Percentiles rank a stretch among this genome's conserved stretches.
These are phyloP conservation scores for Cyclotella atomus DNA, from an alignment of 108 stramenopile genomes.

Conservation along the genomic window DNA sequence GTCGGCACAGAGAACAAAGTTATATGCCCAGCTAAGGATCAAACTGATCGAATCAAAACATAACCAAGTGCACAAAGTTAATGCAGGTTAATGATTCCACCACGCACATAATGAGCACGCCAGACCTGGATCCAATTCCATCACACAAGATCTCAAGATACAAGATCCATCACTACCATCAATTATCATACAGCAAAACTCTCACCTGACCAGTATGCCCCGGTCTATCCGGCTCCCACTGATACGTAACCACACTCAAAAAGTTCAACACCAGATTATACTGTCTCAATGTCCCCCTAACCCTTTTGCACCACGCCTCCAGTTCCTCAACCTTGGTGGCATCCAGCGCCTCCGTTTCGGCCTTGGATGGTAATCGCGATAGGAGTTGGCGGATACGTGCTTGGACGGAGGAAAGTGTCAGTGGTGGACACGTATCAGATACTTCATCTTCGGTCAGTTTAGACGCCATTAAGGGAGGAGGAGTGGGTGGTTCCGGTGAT, in stretches of 20 bases:
- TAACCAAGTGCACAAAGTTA: no score
- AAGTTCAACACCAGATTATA: constrained; percentile 41
- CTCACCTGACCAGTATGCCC: constrained; percentile 29
- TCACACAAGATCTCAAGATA: no score
- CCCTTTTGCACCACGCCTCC: constrained; percentile 34
- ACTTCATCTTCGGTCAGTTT: not conserved
- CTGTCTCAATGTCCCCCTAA: constrained; percentile 17
- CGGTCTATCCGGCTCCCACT: constrained; percentile 47
- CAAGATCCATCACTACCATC: no score
- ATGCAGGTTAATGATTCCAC: no score
- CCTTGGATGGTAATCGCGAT: constrained; percentile 25
- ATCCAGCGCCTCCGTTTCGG: constrained; percentile 26
- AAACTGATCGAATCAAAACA: no score
- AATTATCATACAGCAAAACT: no score
- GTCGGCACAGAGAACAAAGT: no score
- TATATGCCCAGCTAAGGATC: no score
- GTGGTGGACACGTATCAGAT: not conserved
- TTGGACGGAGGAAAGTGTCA: constrained; percentile 1
- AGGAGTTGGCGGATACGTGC: constrained; percentile 12
- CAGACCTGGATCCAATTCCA: no score
- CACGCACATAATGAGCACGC: no score
- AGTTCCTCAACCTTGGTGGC: constrained; percentile 16
- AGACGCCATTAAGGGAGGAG: no score
- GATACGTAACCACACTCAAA: constrained; percentile 37
- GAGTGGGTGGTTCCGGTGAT: no score